A percentile compares a stretch with the other conserved stretches of the same genome.
Evolutionary conservation across 2,329 filamentous ascomycete species (phyloP).

Genomic region (Aspergillus quadricinctus): DNA sequence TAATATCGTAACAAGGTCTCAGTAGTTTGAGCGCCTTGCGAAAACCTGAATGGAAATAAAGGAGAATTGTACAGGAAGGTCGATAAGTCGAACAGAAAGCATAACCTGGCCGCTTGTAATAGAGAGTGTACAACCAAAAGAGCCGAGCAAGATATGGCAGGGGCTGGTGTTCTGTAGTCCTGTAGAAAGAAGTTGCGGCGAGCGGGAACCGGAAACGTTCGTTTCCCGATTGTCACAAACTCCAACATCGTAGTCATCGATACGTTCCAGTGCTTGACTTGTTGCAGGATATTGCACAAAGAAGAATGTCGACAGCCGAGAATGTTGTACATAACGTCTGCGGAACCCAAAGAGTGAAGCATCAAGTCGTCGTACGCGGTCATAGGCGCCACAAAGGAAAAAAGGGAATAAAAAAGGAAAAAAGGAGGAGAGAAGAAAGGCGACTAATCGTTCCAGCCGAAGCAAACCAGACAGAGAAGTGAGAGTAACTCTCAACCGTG

Average conservation of each 20-base stretch:
- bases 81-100: neutral
- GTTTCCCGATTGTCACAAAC: neutral
- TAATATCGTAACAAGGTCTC: slow-evolving; percentile 8
- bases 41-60: neutral
- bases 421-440: slow-evolving; percentile 1
- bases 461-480: neutral
- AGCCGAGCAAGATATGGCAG: neutral
- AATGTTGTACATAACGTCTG: slow-evolving; percentile 5
- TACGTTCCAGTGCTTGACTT: neutral
- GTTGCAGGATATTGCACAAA: neutral
- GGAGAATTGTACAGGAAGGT: neutral
- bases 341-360: neutral
- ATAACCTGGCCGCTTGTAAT: neutral
- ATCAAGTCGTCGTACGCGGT: neutral
- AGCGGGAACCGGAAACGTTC: neutral
- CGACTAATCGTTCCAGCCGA: neutral
- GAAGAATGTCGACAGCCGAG: slow-evolving; percentile 2
- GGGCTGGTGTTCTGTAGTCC: neutral
- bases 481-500: neutral
- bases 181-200: neutral
- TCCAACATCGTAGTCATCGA: neutral
- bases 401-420: neutral
- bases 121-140: neutral
- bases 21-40: neutral
- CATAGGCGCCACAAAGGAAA: neutral